phyloP scores from a whole-genome alignment of 352 stramenopile species.

The Pythium angustatum region DNA sequence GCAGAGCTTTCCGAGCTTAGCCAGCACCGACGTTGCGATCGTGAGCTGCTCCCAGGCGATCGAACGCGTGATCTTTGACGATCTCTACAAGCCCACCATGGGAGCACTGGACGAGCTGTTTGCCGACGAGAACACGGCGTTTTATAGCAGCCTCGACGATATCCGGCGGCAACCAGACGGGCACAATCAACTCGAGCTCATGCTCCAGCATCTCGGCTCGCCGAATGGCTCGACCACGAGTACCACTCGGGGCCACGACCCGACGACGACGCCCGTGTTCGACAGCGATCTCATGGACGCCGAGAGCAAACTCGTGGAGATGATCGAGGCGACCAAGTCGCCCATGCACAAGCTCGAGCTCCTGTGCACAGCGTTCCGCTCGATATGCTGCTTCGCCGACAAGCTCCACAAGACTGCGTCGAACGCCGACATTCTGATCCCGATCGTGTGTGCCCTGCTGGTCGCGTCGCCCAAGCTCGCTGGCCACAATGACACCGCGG shows the following conservation, averaged over 20 bases:
- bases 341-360: constrained; percentile 67
- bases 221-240: not conserved
- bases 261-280: constrained; percentile 19
- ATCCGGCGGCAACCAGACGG: constrained; percentile 52
- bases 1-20: constrained; percentile 59
- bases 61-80: constrained; percentile 66
- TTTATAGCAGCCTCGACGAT: constrained; percentile 47
- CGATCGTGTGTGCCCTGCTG: constrained; percentile 63
- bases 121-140: constrained; percentile 41
- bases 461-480: constrained; percentile 36
- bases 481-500: no score
- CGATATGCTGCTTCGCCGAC: constrained; percentile 69
- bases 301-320: constrained; percentile 39
- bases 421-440: constrained; percentile 73
- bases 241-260: not conserved
- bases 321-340: constrained; percentile 52
- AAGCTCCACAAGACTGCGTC: constrained; percentile 58
- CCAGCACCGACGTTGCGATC: constrained; percentile 50
- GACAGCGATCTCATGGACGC: constrained; percentile 45
- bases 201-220: constrained; percentile 2
- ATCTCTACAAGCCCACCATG: constrained; percentile 67
- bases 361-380: constrained; percentile 57
- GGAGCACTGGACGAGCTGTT: constrained; percentile 51
- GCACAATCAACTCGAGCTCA: constrained; percentile 19
- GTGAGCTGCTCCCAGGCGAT: constrained; percentile 53